A percentile compares a stretch with the other conserved stretches of the same genome.
These are phyloP conservation scores for Brettanomyces custersianus DNA, from an alignment of 805 yeast species.

Conservation along the genomic window DNA sequence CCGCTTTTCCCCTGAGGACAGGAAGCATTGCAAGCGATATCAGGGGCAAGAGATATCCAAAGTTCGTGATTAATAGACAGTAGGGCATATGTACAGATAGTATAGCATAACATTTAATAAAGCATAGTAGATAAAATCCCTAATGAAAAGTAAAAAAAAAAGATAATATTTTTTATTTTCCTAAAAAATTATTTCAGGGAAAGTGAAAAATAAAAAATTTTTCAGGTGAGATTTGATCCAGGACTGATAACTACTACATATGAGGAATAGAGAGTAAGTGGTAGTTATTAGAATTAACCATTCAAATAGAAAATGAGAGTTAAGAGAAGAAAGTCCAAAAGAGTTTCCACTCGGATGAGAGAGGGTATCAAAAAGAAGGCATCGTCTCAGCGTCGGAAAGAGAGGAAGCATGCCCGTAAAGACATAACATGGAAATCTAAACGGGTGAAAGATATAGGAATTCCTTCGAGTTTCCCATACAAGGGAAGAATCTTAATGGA, in stretches of 20 bases:
- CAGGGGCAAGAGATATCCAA: slow-evolving; percentile 2
- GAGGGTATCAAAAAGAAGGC: slow-evolving; percentile 97
- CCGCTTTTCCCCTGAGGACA: slow-evolving; percentile 1
- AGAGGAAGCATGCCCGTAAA: slow-evolving; percentile 71
- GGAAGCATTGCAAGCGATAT: background rate
- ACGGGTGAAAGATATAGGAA: slow-evolving; percentile 81
- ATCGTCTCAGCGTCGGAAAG: slow-evolving; percentile 82
- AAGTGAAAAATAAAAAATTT: too few species aligned
- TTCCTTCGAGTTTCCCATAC: slow-evolving; percentile 91
- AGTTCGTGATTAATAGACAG: too few species aligned
- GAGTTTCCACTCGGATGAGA: slow-evolving; percentile 86
- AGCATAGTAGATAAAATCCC: too few species aligned
- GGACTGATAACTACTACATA: too few species aligned
- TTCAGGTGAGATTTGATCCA: too few species aligned
- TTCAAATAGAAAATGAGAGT: slow-evolving; percentile 21
- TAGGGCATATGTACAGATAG: too few species aligned
- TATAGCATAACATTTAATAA: too few species aligned
- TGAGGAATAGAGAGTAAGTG: too few species aligned
- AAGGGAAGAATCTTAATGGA: slow-evolving; percentile 73
- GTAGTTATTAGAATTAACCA: background rate
- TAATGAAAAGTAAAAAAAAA: too few species aligned
- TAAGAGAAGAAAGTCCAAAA: slow-evolving; percentile 65
- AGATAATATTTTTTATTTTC: too few species aligned
- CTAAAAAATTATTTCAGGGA: too few species aligned
- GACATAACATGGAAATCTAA: slow-evolving; percentile 92